These are phyloP conservation scores for Pestalotiopsis sp. DNA, from an alignment of 2,329 filamentous ascomycete genomes.

Conservation along the genomic window DNA sequence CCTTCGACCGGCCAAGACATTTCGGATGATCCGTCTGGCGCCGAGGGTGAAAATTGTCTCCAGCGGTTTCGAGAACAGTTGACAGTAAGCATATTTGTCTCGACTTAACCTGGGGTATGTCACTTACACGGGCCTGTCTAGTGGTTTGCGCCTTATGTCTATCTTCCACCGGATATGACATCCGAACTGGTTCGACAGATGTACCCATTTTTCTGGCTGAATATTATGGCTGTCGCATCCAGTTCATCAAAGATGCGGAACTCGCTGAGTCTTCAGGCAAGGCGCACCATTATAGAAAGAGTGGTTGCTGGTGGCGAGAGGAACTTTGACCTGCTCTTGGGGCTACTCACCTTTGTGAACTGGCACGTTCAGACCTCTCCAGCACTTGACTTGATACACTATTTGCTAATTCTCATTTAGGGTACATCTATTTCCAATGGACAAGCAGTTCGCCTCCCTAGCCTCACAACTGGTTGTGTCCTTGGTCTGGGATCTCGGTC, in stretches of 20 bases:
- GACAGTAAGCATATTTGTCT: neutral
- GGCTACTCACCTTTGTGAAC: slow-evolving; percentile 17
- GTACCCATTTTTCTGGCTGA: slow-evolving; percentile 21
- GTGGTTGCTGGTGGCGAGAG: slow-evolving; percentile 19
- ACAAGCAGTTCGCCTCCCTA: slow-evolving; percentile 18
- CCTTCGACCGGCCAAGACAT: neutral
- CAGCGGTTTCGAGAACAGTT: neutral
- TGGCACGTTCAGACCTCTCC: slow-evolving; percentile 15
- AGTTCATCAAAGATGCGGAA: slow-evolving; percentile 12
- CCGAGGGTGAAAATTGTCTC: neutral
- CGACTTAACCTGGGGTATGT: too few species aligned
- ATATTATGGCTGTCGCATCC: slow-evolving; percentile 15
- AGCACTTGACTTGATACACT: neutral
- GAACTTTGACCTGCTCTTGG: slow-evolving; percentile 20
- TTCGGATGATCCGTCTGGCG: neutral
- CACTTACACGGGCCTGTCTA: too few species aligned
- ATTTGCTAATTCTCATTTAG: slow-evolving; percentile 12
- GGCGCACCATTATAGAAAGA: slow-evolving; percentile 17
- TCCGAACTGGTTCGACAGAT: slow-evolving; percentile 16
- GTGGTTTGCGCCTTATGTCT: slow-evolving; percentile 20
- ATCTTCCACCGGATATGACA: slow-evolving; percentile 18
- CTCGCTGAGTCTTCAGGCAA: slow-evolving; percentile 13
- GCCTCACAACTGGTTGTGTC: slow-evolving; percentile 20
- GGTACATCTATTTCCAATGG: slow-evolving; percentile 18
- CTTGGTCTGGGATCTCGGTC: slow-evolving; percentile 18